Base-by-base conservation (phyloP, 805 yeast genomes). In the Tetrapisispora namnaoensis region DNA sequence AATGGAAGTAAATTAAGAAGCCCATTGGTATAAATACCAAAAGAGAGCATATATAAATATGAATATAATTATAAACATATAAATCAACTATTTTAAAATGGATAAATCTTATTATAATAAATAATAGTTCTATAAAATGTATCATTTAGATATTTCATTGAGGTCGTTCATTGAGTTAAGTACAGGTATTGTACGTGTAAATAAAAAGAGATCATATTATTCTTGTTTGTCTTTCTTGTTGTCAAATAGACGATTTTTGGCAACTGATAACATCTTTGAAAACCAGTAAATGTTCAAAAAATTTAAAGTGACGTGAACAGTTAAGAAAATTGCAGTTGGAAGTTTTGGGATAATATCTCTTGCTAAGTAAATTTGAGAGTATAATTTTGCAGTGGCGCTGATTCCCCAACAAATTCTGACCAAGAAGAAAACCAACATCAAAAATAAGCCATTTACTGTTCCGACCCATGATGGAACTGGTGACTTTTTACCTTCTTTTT, bases 321-420 rank as follows among this genome's bases (percentile, higher is more conserved):
- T 51, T 52, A 87, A 69, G 20, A 84, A 1, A 5, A 74, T 48
- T 3, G 68, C 43, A 0, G 89, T 76, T 42, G 79, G 63, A 57
- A 75, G 62, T 3, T 54, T 20, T 14, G 83, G 80, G 37, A 76
- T 65, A 22, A 68, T 61, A 18, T 68, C 70, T 65, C 75, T 67
- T 14, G 74, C 70, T 13, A 60, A 53, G 59, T 61, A 70, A 60
- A 83, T 69, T 50, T 80, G 80, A 13, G 53, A 46, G n/a, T 76
- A 70, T 48, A 82, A 75, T 20, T 67, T 42, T 44, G 59, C 59
- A 20, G 88, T 84, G 14, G 95, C 87, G 52, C 77, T 78, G 63
- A 83, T 78, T 0, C 99, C 99, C 93, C 96, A 87, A 10, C 83
- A 62, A 41, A 93, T 82, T 57, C 99, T 75, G 38, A 83, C 87